Evolutionary conservation across 306 rosid genomes (phyloP).

Genomic region (Malus sieversii): DNA sequence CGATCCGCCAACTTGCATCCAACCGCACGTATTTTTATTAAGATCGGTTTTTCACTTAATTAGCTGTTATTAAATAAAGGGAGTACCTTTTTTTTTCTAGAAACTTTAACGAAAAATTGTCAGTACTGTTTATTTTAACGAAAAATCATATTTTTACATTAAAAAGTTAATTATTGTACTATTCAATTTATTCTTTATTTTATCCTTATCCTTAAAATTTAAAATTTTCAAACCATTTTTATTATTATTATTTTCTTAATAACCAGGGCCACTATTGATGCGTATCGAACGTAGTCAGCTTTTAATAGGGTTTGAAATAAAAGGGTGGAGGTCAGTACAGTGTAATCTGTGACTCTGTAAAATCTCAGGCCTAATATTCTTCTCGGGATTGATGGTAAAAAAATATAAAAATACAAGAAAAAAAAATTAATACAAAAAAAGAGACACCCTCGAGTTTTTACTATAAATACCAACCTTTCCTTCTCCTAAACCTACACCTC

Average conservation of each 20-base stretch:
- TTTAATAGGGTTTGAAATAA: constrained; percentile 36
- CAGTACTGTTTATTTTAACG: too few relatives aligned
- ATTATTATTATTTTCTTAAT: not conserved
- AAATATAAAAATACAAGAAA: not conserved
- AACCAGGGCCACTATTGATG: not conserved
- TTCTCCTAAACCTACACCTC: constrained; percentile 44
- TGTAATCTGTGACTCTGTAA: constrained; percentile 30
- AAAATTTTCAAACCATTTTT: rapidly evolving
- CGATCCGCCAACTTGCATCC: constrained; percentile 63
- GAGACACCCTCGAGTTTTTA: constrained; percentile 26
- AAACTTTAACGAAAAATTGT: too few relatives aligned
- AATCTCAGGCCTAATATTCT: constrained; percentile 82
- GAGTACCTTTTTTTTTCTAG: not conserved
- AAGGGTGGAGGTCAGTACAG: constrained; percentile 10
- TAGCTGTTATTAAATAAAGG: not conserved
- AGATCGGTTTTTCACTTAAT: not conserved
- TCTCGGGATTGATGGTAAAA: constrained; percentile 81
- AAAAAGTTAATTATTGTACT: too few relatives aligned
- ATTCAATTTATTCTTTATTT: rapidly evolving
- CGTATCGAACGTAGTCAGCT: constrained; percentile 47
- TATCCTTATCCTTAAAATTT: too few relatives aligned
- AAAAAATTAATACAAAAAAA: not conserved
- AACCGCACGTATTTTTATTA: constrained; percentile 45
- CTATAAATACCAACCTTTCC: constrained; percentile 50
- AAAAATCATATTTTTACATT: too few relatives aligned